Conservation (phyloP, 169 alveolate species). For the Plasmodium relictum region DNA sequence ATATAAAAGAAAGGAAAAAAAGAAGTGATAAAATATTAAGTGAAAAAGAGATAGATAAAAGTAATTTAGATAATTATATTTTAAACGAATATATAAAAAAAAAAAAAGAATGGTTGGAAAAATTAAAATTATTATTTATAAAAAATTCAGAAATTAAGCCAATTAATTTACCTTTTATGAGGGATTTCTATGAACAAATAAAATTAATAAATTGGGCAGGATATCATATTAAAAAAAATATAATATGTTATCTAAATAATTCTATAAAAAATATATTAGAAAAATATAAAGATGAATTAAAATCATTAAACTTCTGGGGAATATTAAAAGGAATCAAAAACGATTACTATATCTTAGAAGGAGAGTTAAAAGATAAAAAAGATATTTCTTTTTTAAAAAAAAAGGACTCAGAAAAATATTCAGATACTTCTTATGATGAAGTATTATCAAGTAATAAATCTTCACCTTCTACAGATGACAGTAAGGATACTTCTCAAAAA, state of each 20-base stretch:
- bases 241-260: conserved; percentile 21
- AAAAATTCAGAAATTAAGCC: not conserved
- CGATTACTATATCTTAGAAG: conserved; percentile 62
- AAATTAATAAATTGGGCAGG: conserved; percentile 75
- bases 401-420: not conserved
- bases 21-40: not conserved
- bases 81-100: conserved; percentile 25
- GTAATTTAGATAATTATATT: conserved; percentile 46
- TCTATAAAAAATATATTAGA: conserved; percentile 44
- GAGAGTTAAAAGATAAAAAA: conserved; percentile 20
- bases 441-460: not conserved
- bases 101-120: conserved; percentile 60
- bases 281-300: conserved; percentile 34
- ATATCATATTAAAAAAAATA: conserved; percentile 27
- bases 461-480: not conserved
- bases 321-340: conserved; percentile 53
- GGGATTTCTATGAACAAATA: conserved; percentile 36
- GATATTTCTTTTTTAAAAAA: conserved; percentile 1
- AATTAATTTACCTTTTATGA: conserved; percentile 23
- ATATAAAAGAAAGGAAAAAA: conserved; percentile 60
- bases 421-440: not conserved
- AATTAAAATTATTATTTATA: conserved; percentile 17
- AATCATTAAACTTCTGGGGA: conserved; percentile 55
- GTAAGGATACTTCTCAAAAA: not conserved
- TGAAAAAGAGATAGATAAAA: not conserved